Base-by-base conservation (phyloP, 139 green algal genomes). In the Gonium pectorale region DNA sequence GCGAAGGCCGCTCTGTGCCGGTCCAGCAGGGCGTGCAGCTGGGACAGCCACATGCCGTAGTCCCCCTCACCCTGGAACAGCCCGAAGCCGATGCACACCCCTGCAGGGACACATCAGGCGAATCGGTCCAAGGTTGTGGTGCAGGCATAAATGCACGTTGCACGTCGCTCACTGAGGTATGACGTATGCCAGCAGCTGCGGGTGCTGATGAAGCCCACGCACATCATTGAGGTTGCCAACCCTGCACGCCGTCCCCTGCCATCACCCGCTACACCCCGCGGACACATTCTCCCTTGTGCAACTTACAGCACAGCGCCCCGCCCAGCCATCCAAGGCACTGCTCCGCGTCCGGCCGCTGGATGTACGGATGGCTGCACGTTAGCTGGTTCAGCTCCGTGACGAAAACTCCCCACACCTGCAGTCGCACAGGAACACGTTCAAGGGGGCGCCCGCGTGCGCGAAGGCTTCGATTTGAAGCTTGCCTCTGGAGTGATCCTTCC, bases 341-440 rank as follows among this genome's bases (percentile, higher is more conserved):
- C 59, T 33, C n/a, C 3, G 43, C 56, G 29, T 6, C 43, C 5
- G 75, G 75, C 8, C 38, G 26, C n/a, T 59, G 29, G 29, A 59
- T 24, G 59, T 72, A 82, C 8, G 75, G 75, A 21, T 82, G 75
- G 59, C 51, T 60, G 17, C 38, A 29, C 26, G 60, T 59, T 40
- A 82, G 75, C 13, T 82, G 75, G 5, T 1, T 26, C 1, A 82
- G 13, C 40, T 82, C 75, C 5, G 75, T 82, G n/a, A 82, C 62
- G 43, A 82, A 71, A 5, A 71, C n/a, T 27, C 22, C 60, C 75
- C 75, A 82, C 19, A 56, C 73, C 73, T 80, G 59, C 62, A 69
- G 15, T 9, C 31, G 22, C 49, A 56, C 49, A 26, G 13, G 49
- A 13, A 56, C 17, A 13, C 13, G 17, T 13, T 56, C 49, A 13